Base-by-base conservation (phyloP, 352 stramenopile species). In the Phytopythium boreale region DNA sequence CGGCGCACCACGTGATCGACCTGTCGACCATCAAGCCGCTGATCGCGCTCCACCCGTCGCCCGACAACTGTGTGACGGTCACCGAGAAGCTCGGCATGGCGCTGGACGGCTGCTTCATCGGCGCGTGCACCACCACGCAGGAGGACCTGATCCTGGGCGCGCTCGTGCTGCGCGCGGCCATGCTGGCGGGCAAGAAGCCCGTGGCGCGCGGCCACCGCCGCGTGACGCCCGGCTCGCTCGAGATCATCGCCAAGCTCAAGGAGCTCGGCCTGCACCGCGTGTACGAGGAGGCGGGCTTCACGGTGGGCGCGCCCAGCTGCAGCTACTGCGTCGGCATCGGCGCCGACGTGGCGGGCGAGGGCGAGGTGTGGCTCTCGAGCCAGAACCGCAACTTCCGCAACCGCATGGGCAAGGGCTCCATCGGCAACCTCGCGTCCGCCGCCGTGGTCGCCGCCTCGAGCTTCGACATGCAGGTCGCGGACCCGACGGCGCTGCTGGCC, bases 331-430 rank as follows among this genome's bases (percentile, higher is more conserved):
- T 93, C 9, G 85, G 85, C 19, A 93, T 93, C 63, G 85, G 80
- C 31, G 85, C 85, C 15, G 85, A 93, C 59, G 85, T 93, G 0
- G 85, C 85, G 14, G 82, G 70, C 0, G 83, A 90, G 50, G 71
- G 67, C 61, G 85, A 93, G 41, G 85, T 93, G 58, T 93, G 85
- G 85, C 79, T 93, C 26, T 88, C 76, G 26, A 90, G 79, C 47
- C 85, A 93, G 71, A 93, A 93, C 78, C 83, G 85, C 56, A 93
- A 93, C 77, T 93, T 91, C 67, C 83, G 80, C 63, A 93, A 93
- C 69, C 85, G 85, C 44, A 93, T 93, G 85, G 85, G 85, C 63
- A 87, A 79, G 59, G 85, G 85, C n/a, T 88, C 79, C 10, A 91
- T 93, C 41, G 85, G 81, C 14, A 90, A 93, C 69, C 61, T 93